Percentiles rank a stretch among this genome's conserved stretches.
Conservation (phyloP, 2,329 filamentous ascomycete species). For the Coniella vitis region DNA sequence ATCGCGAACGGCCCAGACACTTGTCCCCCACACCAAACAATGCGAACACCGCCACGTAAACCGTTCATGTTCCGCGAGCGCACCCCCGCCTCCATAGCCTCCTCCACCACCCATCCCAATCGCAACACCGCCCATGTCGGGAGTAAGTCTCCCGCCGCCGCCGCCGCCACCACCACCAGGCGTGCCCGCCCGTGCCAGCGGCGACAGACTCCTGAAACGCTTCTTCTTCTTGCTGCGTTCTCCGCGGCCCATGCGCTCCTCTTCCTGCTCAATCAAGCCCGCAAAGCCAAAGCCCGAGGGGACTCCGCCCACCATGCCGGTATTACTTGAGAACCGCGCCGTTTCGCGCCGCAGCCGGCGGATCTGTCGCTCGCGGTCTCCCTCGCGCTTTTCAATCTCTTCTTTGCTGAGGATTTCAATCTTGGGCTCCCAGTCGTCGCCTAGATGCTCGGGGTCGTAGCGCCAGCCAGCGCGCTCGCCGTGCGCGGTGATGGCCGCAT, state of each 20-base stretch:
- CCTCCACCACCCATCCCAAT: constrained; percentile 28
- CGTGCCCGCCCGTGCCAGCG: constrained; percentile 60
- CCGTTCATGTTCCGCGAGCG: constrained; percentile 71
- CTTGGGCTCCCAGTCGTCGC: constrained; percentile 77
- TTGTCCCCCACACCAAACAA: constrained; percentile 79
- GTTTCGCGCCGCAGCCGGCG: constrained; percentile 83
- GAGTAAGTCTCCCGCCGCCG: constrained; percentile 69
- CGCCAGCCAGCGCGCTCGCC: constrained; percentile 69
- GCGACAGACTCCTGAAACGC: constrained; percentile 82
- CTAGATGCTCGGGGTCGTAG: constrained; percentile 87
- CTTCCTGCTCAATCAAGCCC: constrained; percentile 49
- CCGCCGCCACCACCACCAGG: constrained; percentile 28
- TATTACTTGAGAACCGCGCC: constrained; percentile 80
- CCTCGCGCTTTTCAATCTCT: constrained; percentile 95
- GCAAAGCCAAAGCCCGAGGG: constrained; percentile 49
- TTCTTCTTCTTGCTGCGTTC: constrained; percentile 95
- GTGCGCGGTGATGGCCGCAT: constrained; percentile 52
- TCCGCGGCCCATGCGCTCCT: constrained; percentile 85
- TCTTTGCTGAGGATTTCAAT: constrained; percentile 81
- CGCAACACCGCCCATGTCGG: constrained; percentile 57
- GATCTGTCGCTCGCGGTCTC: constrained; percentile 86
- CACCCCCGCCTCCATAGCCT: constrained; percentile 59
- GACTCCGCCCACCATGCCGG: constrained; percentile 71
- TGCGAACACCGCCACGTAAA: constrained; percentile 81
- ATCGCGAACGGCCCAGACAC: constrained; percentile 92